Conservation (phyloP, 2,329 filamentous ascomycete genomes). For the Pseudogymnoascus sp. region DNA sequence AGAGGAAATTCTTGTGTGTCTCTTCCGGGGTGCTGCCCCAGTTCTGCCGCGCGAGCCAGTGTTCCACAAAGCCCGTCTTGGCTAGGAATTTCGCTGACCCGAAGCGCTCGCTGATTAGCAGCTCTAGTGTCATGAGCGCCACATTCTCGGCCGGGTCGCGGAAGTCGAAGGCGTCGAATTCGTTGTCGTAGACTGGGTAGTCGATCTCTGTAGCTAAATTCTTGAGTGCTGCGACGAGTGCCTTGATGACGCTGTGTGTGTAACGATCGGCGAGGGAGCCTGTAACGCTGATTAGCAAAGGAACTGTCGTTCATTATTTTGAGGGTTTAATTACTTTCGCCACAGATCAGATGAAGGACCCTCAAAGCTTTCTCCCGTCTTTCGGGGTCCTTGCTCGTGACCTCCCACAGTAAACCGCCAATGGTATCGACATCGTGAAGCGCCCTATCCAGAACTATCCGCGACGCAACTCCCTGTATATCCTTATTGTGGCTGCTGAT, state of each 20-base stretch:
- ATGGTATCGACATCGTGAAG: slow-evolving; percentile 51
- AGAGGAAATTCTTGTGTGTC: slow-evolving; percentile 44
- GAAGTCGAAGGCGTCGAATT: slow-evolving; percentile 56
- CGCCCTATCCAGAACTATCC: slow-evolving; percentile 48
- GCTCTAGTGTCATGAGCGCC: slow-evolving; percentile 49
- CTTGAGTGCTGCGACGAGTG: slow-evolving; percentile 54
- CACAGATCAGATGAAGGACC: slow-evolving; percentile 49
- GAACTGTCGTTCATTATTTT: background rate
- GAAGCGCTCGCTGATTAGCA: slow-evolving; percentile 48
- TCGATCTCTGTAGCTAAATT: slow-evolving; percentile 44
- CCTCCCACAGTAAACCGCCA: slow-evolving; percentile 46
- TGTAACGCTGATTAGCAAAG: slow-evolving; percentile 21
- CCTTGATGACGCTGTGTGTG: slow-evolving; percentile 31
- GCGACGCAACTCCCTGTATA: slow-evolving; percentile 60
- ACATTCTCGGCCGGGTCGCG: slow-evolving; percentile 55
- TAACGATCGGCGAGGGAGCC: slow-evolving; percentile 23
- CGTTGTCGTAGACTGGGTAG: slow-evolving; percentile 45
- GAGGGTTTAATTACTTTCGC: slow-evolving; percentile 32
- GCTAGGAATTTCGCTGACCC: slow-evolving; percentile 51
- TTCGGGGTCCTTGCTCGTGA: slow-evolving; percentile 52
- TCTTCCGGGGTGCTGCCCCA: slow-evolving; percentile 54
- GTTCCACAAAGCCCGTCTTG: slow-evolving; percentile 58
- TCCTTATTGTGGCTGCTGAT: slow-evolving; percentile 64
- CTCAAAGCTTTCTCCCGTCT: slow-evolving; percentile 50
- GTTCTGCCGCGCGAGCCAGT: slow-evolving; percentile 66